Evolutionary conservation across 345 rosid species (phyloP).

Genomic region (Citrus cavaleriei): DNA sequence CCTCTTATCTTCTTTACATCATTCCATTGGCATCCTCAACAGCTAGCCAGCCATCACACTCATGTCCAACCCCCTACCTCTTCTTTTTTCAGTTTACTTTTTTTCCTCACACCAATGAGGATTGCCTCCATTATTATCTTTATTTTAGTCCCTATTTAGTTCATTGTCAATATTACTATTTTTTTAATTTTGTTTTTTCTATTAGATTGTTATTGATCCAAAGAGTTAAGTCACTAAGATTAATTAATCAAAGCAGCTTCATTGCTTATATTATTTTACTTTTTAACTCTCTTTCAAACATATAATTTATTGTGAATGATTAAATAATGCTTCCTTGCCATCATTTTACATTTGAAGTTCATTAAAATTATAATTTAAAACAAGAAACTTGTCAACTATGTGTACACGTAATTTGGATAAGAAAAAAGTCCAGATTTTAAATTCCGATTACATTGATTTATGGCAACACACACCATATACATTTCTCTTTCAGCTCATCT

Average conservation of each 20-base stretch:
- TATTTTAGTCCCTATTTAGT: neutral
- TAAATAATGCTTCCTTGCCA: no score
- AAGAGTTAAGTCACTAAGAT: neutral
- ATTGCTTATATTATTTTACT: neutral
- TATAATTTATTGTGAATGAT: neutral
- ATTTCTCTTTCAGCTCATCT: no score
- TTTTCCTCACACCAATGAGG: constrained; percentile 25
- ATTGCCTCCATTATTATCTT: constrained; percentile 22
- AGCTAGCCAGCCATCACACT: constrained; percentile 7
- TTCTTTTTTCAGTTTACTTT: constrained; percentile 9
- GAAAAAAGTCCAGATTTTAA: no score
- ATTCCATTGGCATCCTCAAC: constrained; percentile 6
- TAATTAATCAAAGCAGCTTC: neutral
- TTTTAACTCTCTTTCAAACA: neutral
- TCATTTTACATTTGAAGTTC: neutral
- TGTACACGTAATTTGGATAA: no score
- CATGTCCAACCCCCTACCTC: constrained; percentile 12
- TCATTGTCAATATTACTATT: neutral
- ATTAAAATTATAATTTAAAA: neutral
- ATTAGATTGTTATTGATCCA: neutral
- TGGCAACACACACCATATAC: no score
- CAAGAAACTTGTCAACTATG: neutral
- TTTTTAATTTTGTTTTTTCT: no score
- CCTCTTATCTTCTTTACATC: constrained; percentile 13
- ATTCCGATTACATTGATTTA: no score